Base-by-base conservation (phyloP, 441 rosid species). In the Biscutella laevigata region DNA sequence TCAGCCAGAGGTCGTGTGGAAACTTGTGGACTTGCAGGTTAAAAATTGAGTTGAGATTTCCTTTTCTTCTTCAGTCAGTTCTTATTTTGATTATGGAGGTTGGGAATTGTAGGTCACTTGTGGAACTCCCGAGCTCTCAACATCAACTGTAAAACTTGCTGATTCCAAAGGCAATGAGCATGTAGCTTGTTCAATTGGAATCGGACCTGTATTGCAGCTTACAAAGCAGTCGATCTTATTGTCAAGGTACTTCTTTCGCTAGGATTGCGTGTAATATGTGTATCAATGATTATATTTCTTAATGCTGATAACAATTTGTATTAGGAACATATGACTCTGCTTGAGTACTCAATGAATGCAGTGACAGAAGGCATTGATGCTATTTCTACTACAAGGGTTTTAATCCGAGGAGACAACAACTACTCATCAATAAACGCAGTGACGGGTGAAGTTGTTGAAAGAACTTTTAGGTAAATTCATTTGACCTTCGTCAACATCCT, bases 301-400 rank as follows among this genome's bases (percentile, higher is more conserved):
- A 32, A 42, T 34, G 17, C 4, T n/a, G 16, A 8, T 28, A 6
- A 20, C 4, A 46, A 5, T n/a, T 5, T 20, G 4, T 14, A 11
- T 41, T 73, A 91, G 98, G 87, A 76, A 58, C 82, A 87, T 0
- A 74, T 63, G 7, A 59, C 77, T 40, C 92, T 91, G 57, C 80
- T 83, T 0, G 96, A 88, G 68, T 87, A 83, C 72, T 85, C 95
- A 29, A 21, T 91, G 84, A 82, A 4, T 51, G 88, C 94, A 3
- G 90, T 79, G 41, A 77, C 98, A 38, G 94, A 78, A 82, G 96
- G 91, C 66, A 83, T 88, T 22, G 98, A 91, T 68, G 98, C 96
- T 4, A 88, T 88, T 39, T 96, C 98, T 55, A 73, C 84, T 33
- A 88, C 98, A 7, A 81, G 95, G 4, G 98, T 91, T 71, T 47